A percentile compares a stretch with the other conserved stretches of the same genome.
These are phyloP conservation scores for Nitzschia sp. DNA, from an alignment of 108 stramenopile species.

Conservation along the genomic window DNA sequence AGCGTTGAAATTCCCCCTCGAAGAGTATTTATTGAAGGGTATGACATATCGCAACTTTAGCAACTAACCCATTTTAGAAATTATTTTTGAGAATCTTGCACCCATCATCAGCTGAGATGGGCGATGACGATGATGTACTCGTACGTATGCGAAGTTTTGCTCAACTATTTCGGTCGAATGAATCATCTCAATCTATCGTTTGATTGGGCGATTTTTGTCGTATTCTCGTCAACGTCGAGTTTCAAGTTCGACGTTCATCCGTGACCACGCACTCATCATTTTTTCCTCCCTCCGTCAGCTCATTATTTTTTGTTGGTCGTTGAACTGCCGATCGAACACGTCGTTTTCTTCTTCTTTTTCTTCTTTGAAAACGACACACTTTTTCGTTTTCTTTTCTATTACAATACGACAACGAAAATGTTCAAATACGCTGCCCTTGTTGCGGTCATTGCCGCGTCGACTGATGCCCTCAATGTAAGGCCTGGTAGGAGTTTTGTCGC, in stretches of 20 bases:
- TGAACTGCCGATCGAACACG: neutral
- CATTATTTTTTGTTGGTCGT: neutral
- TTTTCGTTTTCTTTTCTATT: neutral
- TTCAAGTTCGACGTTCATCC: neutral
- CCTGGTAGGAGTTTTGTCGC: neutral
- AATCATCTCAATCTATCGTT: neutral
- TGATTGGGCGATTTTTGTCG: neutral
- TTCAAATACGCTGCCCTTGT: neutral
- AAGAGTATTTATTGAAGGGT: too few species aligned
- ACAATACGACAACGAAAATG: neutral
- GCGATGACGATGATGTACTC: too few species aligned
- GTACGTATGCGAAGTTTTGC: neutral
- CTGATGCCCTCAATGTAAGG: neutral
- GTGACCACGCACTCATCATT: conserved; percentile 20
- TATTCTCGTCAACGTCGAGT: neutral
- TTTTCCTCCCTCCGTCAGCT: neutral
- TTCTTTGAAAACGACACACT: conserved; percentile 1
- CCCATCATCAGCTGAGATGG: neutral
- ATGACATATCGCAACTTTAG: too few species aligned
- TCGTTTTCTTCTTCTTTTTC: neutral
- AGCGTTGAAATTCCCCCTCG: too few species aligned
- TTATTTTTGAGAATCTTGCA: neutral
- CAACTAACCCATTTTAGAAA: too few species aligned
- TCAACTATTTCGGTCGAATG: neutral
- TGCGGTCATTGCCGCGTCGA: neutral